Conservation (phyloP, 495 filamentous ascomycete species). For the Neurospora tetraspora region DNA sequence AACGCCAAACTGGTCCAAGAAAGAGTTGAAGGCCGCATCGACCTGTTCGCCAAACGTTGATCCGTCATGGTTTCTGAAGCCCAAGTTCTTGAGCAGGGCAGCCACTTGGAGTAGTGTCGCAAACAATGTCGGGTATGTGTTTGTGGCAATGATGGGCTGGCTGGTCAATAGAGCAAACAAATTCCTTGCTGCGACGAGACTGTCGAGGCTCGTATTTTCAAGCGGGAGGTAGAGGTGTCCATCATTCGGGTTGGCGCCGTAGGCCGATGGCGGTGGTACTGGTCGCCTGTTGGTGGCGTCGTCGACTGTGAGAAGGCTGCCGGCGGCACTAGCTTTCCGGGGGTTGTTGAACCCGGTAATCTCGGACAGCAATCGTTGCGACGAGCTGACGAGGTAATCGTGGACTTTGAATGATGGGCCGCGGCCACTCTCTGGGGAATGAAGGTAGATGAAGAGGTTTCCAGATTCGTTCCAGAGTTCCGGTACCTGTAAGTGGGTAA, state of each 20-base stretch:
- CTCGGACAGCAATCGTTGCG: constrained; percentile 58
- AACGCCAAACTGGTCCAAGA: constrained; percentile 63
- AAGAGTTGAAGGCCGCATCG: constrained; percentile 62
- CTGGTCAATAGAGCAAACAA: constrained; percentile 81
- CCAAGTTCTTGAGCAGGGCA: constrained; percentile 56
- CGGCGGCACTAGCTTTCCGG: constrained; percentile 32
- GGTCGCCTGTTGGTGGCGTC: constrained; percentile 32
- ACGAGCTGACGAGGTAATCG: constrained; percentile 61
- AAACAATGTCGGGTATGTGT: constrained; percentile 57
- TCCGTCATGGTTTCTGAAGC: constrained; percentile 72
- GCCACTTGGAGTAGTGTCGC: constrained; percentile 63
- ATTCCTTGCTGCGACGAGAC: constrained; percentile 70
- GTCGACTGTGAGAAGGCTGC: constrained; percentile 26
- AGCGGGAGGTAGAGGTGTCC: constrained; percentile 62
- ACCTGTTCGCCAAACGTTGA: constrained; percentile 73
- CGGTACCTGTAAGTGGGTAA: constrained; percentile 43
- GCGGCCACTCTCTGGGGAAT: constrained; percentile 52
- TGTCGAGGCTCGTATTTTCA: constrained; percentile 45
- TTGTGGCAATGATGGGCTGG: constrained; percentile 71
- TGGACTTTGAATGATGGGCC: constrained; percentile 72
- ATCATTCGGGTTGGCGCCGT: constrained; percentile 33
- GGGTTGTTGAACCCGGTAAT: constrained; percentile 27
- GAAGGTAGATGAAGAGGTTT: constrained; percentile 77
- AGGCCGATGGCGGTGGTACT: constrained; percentile 19
- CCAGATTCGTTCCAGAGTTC: constrained; percentile 85